Base-by-base conservation (phyloP, 192 early-diverging fungal species). In the Umbelopsis sp. region DNA sequence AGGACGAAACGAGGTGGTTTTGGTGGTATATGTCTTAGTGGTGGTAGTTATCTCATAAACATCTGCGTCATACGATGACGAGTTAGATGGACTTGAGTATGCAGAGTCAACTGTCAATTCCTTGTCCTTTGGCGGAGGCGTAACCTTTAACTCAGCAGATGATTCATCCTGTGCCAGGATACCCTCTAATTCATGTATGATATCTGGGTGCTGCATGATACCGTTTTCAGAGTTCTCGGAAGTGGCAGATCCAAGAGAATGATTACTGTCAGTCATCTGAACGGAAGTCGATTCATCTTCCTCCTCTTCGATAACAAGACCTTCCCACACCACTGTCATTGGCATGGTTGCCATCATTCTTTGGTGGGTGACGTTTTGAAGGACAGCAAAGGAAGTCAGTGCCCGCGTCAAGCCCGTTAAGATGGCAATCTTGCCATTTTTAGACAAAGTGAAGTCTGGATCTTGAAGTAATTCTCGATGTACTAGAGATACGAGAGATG, bases 281-380 rank as follows among this genome's bases (percentile, higher is more conserved):
- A 74, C 26, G 47, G 71, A 45, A 0, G 66, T 72, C 20, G 81
- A 71, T 12, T 80, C 71, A 24, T 67, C 74, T 56, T 75, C 74
- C 69, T 70, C 70, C 69, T 90, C 74, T 73, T 87, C 53, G 74
- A 80, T 43, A 76, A 91, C 90, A 3, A 88, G 68, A 7, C 89
- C 90, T 47, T 92, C 84, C 78, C 88, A 92, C 0, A 91, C 43
- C 0, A 76, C 68, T 71, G 80, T 89, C 26, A 82, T 74, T 20
- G 74, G 54, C 50, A 84, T 69, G 52, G 78, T 74, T 65, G 78
- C 70, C 59, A 86, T 76, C 14, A 78, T 81, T 16, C 88, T 84
- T 7, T 87, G 83, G 66, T 88, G 88, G 11, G 91, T 96, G 16
- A 94, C 91, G 21, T 88, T 84, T 72, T 95, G 94, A n/a, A 96